Percentiles rank a stretch among this genome's conserved stretches.
Conservation (phyloP, 169 alveolate genomes). For the Plasmodium ovale region DNA sequence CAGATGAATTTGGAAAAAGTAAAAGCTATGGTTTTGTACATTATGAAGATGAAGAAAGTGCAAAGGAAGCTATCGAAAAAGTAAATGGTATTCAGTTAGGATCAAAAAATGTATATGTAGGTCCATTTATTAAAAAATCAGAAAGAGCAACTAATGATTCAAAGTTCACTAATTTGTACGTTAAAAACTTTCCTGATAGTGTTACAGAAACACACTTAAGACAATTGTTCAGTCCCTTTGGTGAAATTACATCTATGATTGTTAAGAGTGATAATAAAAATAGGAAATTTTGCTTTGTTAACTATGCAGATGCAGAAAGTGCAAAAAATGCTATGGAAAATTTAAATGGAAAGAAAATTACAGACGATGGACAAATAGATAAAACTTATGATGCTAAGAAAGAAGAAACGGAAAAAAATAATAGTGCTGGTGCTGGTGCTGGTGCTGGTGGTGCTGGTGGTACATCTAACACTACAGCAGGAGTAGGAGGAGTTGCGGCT, state of each 20-base stretch:
- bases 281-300: conserved; percentile 91
- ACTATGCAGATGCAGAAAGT: conserved; percentile 88
- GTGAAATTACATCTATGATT: conserved; percentile 91
- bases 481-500: too few species aligned
- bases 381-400: conserved; percentile 47
- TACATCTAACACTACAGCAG: background rate
- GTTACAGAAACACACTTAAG: conserved; percentile 89
- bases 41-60: conserved; percentile 94
- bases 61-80: conserved; percentile 93
- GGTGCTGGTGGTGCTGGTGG: background rate
- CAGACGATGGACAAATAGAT: conserved; percentile 79
- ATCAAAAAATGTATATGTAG: conserved; percentile 92
- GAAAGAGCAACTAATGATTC: conserved; percentile 85
- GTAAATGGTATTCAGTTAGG: conserved; percentile 94
- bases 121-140: conserved; percentile 90
- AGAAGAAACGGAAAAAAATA: conserved; percentile 34
- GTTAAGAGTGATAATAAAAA: conserved; percentile 90
- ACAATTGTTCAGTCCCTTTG: conserved; percentile 89
- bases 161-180: conserved; percentile 91
- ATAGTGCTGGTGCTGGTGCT: conserved; percentile 6
- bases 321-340: conserved; percentile 93
- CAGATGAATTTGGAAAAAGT: conserved; percentile 90
- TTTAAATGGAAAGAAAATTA: conserved; percentile 88
- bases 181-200: conserved; percentile 92
- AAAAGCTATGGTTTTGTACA: conserved; percentile 98